These are phyloP conservation scores for Neofusicoccum ribis DNA, from an alignment of 2,329 filamentous ascomycete species.

Conservation along the genomic window DNA sequence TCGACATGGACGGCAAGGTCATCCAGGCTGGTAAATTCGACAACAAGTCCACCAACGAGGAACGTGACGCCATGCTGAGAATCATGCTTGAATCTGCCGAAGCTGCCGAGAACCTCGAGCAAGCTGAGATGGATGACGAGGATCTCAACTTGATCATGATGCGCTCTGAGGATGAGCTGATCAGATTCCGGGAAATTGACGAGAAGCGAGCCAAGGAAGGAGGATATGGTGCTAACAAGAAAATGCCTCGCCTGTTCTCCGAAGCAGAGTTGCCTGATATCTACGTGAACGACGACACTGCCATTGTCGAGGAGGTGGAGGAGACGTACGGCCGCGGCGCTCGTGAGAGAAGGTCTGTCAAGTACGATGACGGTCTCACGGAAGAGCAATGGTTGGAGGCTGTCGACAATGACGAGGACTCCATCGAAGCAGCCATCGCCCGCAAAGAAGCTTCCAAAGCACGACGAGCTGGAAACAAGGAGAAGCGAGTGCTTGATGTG, in stretches of 20 bases:
- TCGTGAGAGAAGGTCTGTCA: slow-evolving; percentile 89
- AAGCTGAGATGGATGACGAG: slow-evolving; percentile 98
- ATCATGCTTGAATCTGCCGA: slow-evolving; percentile 84
- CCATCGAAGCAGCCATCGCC: slow-evolving; percentile 86
- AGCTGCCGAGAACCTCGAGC: slow-evolving; percentile 69
- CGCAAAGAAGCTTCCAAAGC: slow-evolving; percentile 85
- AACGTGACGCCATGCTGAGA: slow-evolving; percentile 93
- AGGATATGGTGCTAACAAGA: slow-evolving; percentile 71
- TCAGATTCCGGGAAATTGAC: slow-evolving; percentile 79
- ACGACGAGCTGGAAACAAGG: slow-evolving; percentile 73
- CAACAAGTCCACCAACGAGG: slow-evolving; percentile 98
- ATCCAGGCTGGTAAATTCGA: slow-evolving; percentile 99
- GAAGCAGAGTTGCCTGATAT: slow-evolving; percentile 92
- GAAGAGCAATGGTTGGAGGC: slow-evolving; percentile 99
- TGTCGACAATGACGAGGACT: slow-evolving; percentile 94
- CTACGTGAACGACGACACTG: slow-evolving; percentile 84
- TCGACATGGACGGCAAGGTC: slow-evolving; percentile 99
- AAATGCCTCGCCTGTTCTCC: slow-evolving; percentile 75
- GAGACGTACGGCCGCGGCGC: slow-evolving; percentile 81
- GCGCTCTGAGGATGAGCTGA: slow-evolving; percentile 77
- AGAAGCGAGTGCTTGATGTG: slow-evolving; percentile 56
- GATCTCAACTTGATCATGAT: slow-evolving; percentile 95
- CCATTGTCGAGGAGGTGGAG: slow-evolving; percentile 74
- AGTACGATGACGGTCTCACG: slow-evolving; percentile 94
- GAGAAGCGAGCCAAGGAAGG: slow-evolving; percentile 67